Evolutionary conservation across 2,329 filamentous ascomycete species (phyloP).

Genomic region (Calonectria crousiana): DNA sequence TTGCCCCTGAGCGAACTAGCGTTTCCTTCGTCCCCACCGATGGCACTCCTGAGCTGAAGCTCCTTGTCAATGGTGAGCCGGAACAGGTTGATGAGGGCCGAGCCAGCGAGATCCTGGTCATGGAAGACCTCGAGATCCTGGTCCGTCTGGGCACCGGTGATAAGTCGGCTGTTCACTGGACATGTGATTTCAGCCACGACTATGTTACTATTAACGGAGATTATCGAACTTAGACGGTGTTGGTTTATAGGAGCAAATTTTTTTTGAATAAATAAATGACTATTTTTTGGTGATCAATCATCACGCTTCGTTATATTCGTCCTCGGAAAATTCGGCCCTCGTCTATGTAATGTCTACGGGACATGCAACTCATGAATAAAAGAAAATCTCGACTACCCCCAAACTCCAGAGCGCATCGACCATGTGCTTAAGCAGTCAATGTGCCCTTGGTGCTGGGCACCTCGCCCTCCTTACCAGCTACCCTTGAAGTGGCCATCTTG

Average conservation of each 20-base stretch:
- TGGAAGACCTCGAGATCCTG: conserved; percentile 83
- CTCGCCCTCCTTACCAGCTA: conserved; percentile 88
- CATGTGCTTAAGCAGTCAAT: conserved; percentile 66
- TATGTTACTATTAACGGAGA: conserved; percentile 79
- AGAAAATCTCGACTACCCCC: conserved; percentile 25
- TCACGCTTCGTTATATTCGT: conserved; percentile 7
- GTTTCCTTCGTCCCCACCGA: conserved; percentile 85
- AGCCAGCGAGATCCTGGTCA: conserved; percentile 81
- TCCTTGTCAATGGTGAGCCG: conserved; percentile 84
- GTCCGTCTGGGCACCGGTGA: conserved; percentile 78
- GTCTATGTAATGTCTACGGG: conserved; percentile 27
- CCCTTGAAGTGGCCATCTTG: conserved; percentile 78
- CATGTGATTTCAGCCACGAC: conserved; percentile 89
- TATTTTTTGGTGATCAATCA: conserved; percentile 9
- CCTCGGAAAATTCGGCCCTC: background rate
- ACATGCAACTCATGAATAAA: conserved; percentile 30
- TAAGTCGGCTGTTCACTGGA: conserved; percentile 82
- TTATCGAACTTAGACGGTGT: conserved; percentile 68
- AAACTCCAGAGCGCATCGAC: conserved; percentile 37
- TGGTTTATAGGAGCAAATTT: conserved; percentile 14
- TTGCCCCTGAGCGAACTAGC: conserved; percentile 77
- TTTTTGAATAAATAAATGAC: conserved; percentile 18
- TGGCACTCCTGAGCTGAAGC: conserved; percentile 80
- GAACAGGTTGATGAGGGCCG: conserved; percentile 82
- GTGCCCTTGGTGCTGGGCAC: conserved; percentile 97